phyloP scores from a whole-genome alignment of 371 early-diverging fungal genomes.

The Mucor lusitanicus region DNA sequence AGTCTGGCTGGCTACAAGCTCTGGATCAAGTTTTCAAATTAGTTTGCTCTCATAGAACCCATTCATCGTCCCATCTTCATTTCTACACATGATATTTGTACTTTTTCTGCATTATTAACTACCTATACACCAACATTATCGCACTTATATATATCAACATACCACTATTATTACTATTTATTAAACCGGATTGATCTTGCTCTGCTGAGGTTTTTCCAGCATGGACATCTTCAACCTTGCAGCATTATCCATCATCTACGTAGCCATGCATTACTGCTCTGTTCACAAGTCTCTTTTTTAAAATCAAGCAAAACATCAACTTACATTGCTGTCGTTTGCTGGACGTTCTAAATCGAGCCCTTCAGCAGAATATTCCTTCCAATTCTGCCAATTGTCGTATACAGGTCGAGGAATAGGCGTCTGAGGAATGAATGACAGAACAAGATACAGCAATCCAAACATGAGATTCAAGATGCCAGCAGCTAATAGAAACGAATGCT shows the following conservation, averaged over 20 bases:
- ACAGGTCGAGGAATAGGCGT: constrained; percentile 26
- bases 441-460: constrained; percentile 27
- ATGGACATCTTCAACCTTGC: constrained; percentile 3
- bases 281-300: too few species aligned
- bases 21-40: constrained; percentile 46
- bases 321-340: background rate
- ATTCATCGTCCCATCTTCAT: background rate
- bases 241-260: constrained; percentile 3
- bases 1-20: constrained; percentile 69
- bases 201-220: background rate
- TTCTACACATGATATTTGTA: background rate
- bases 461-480: constrained; percentile 24
- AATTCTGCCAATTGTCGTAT: constrained; percentile 37
- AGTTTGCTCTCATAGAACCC: background rate
- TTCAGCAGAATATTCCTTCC: constrained; percentile 43
- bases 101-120: background rate
- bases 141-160: background rate
- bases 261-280: background rate
- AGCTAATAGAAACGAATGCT: constrained; percentile 13
- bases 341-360: constrained; percentile 32
- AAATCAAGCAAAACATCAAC: background rate
- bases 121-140: background rate
- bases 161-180: background rate
- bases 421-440: constrained; percentile 31
- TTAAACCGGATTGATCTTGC: background rate